These are phyloP conservation scores for Verticillium nonalfalfae DNA, from an alignment of 2,329 filamentous ascomycete genomes.

Conservation along the genomic window DNA sequence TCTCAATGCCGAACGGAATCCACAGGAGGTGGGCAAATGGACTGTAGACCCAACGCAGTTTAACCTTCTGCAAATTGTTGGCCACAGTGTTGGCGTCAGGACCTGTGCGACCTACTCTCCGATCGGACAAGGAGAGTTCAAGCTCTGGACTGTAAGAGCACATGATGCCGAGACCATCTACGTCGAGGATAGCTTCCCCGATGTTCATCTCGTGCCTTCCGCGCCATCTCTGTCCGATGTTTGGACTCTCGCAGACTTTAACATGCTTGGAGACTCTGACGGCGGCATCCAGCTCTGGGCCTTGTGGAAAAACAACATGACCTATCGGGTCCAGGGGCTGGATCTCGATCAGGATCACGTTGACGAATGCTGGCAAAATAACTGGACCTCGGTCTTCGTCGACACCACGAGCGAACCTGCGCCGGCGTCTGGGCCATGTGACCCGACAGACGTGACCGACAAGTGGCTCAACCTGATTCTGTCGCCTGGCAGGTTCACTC, in stretches of 20 bases:
- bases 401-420: constrained; percentile 50
- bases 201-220: constrained; percentile 56
- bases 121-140: constrained; percentile 82
- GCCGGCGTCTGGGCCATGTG: constrained; percentile 53
- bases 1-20: constrained; percentile 58
- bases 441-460: constrained; percentile 66
- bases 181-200: constrained; percentile 66
- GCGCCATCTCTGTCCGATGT: constrained; percentile 66
- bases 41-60: constrained; percentile 73
- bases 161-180: constrained; percentile 57
- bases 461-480: constrained; percentile 84
- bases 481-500: constrained; percentile 75
- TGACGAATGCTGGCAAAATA: constrained; percentile 53
- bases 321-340: constrained; percentile 67
- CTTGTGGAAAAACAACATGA: constrained; percentile 79
- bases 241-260: constrained; percentile 76
- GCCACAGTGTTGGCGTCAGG: constrained; percentile 44
- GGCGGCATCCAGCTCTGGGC: constrained; percentile 62
- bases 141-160: constrained; percentile 76
- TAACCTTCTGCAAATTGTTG: constrained; percentile 69
- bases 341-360: constrained; percentile 65
- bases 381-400: constrained; percentile 65
- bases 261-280: constrained; percentile 49
- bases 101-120: constrained; percentile 80
- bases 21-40: constrained; percentile 66